Percentiles rank a stretch among this genome's conserved stretches.
phyloP scores from a whole-genome alignment of 176 grass and related monocot species.

The Puya raimondii region DNA sequence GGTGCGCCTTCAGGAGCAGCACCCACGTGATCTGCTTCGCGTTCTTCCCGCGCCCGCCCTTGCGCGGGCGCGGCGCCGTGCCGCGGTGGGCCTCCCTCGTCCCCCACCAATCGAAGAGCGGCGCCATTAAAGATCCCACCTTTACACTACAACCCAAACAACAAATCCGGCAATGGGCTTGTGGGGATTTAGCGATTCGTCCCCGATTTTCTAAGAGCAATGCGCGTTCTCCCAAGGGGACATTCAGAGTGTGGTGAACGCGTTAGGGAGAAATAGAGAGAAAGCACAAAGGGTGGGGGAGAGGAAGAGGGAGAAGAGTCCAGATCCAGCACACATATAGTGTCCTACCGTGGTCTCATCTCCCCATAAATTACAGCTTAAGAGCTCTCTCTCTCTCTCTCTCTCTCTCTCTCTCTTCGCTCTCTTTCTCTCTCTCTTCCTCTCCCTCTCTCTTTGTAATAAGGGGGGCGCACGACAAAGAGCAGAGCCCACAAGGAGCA shows the following conservation, averaged over 20 bases:
- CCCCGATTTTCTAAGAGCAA: background rate
- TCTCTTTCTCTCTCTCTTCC: background rate
- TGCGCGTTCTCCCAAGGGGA: slow-evolving; percentile 11
- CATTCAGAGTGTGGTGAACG: slow-evolving; percentile 1
- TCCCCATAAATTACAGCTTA: slow-evolving; percentile 11
- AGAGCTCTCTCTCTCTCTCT: slow-evolving; percentile 4
- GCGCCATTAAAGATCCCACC: slow-evolving; percentile 21
- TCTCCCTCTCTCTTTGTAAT: background rate
- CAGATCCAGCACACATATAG: slow-evolving; percentile 2
- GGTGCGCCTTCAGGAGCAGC: slow-evolving; percentile 38
- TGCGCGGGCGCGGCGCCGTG: slow-evolving; percentile 8
- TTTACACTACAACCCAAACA: background rate
- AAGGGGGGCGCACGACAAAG: background rate
- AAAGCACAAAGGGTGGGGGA: background rate
- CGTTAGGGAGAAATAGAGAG: background rate
- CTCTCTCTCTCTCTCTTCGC: slow-evolving; percentile 5
- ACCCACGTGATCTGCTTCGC: slow-evolving; percentile 52
- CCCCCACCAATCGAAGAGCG: slow-evolving; percentile 29
- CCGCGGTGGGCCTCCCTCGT: slow-evolving; percentile 18
- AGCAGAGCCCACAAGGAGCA: background rate
- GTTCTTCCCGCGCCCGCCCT: slow-evolving; percentile 36
- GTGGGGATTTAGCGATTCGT: background rate
- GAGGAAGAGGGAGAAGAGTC: slow-evolving; percentile 27
- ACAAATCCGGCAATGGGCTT: background rate
- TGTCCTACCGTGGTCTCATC: background rate